Conservation (phyloP, 31 red algal genomes). For the Porphyra umbilicalis region DNA sequence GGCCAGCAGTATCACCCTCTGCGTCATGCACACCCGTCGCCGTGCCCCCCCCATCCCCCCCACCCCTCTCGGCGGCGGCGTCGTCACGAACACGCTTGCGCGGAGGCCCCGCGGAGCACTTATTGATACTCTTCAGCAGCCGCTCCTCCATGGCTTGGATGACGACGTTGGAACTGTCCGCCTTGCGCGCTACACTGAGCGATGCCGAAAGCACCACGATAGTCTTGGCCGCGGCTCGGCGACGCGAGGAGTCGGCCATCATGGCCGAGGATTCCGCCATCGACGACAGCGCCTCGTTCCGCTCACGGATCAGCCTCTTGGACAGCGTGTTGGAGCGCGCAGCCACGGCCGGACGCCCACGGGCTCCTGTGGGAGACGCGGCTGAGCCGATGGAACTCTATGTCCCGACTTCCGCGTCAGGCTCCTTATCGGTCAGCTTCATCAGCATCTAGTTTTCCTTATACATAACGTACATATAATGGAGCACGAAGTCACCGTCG, state of each 20-base stretch:
- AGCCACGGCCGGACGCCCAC: too few relatives aligned
- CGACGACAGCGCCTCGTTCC: neutral
- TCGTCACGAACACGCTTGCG: neutral
- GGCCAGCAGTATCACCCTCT: too few relatives aligned
- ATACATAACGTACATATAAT: neutral
- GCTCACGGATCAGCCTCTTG: neutral
- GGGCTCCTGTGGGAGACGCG: neutral
- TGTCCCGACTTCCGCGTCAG: neutral
- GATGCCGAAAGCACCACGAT: neutral
- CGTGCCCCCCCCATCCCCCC: too few relatives aligned
- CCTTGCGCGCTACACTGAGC: neutral
- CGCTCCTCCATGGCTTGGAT: neutral
- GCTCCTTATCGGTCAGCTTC: neutral
- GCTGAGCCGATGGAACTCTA: neutral
- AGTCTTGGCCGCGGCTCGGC: too few relatives aligned
- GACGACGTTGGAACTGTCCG: neutral
- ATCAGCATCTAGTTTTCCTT: neutral
- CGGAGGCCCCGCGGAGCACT: neutral
- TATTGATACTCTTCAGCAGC: neutral
- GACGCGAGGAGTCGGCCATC: neutral
- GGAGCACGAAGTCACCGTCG: neutral
- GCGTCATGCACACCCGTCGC: neutral
- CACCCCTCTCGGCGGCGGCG: neutral
- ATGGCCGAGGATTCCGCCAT: neutral
- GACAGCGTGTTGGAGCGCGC: neutral